Conservation (phyloP, 148 eudicot species). For the Rhododendron vialii region DNA sequence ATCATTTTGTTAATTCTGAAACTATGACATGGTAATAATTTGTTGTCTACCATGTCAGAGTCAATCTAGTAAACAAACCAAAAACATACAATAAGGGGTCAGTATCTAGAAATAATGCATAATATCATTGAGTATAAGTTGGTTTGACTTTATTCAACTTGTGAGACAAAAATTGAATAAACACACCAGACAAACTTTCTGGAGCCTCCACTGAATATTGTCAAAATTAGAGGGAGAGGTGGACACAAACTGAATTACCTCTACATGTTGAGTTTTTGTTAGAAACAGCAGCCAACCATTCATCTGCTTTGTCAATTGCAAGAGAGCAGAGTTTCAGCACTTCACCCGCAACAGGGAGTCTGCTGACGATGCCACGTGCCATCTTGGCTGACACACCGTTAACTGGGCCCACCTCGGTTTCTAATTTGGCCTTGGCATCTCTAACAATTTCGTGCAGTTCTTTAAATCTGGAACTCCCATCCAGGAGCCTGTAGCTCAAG, state of each 20-base stretch:
- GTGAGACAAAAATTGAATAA: background rate
- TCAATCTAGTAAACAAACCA: background rate
- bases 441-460: constrained; percentile 65
- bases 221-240: constrained; percentile 10
- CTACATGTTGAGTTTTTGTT: constrained; percentile 18
- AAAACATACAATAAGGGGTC: background rate
- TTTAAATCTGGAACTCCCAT: constrained; percentile 70
- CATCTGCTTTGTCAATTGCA: constrained; percentile 76
- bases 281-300: constrained; percentile 49
- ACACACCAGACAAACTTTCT: background rate
- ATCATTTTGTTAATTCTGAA: background rate
- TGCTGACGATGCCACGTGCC: constrained; percentile 75
- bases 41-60: background rate
- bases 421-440: constrained; percentile 71
- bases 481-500: constrained; percentile 70
- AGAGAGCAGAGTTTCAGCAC: constrained; percentile 76
- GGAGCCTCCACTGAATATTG: background rate
- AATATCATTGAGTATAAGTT: background rate
- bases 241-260: constrained; percentile 33
- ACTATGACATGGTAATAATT: background rate
- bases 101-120: background rate
- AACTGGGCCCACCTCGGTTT: constrained; percentile 79
- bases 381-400: constrained; percentile 58
- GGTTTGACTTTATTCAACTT: background rate
- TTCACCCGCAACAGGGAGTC: constrained; percentile 69